Evolutionary conservation across 2,329 filamentous ascomycete genomes (phyloP), one percentile per base, ranked within the genome.

Genomic region (Sporothrix dimorphospora): DNA sequence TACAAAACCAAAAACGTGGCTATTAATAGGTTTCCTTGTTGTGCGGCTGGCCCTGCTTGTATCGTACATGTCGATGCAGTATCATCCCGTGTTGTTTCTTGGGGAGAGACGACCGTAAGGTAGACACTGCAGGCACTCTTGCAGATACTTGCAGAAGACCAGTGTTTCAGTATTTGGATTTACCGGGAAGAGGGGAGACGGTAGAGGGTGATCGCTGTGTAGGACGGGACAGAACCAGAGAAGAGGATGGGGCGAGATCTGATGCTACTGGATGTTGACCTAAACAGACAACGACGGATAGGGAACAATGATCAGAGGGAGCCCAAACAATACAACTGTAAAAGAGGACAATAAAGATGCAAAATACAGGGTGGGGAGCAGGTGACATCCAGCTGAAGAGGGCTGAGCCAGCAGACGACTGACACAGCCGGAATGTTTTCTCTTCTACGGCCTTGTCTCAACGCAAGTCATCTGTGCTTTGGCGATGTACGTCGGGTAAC

Each of bases 161-260:
- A 49, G 65, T 40, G 65, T 68, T 68, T 68, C 65, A 53, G 65
- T 53, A 38, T 68, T 53, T 68, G 65, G 19, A 49, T 40, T 40
- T 38, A 51, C 45, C 45, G 45, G 47, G 47, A 65, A 27, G 12
- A 45, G 7, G 38, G 21, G 12, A 16, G n/a, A 21, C 1, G 9
- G 42, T 34, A 21, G 16, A 24, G 34, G 16, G 8, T 21, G 57
- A 42, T 63, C 57, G 34, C 57, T 14, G 19, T 6, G 34, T 24
- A 24, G 34, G n/a, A 42, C n/a, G 57, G 57, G 19, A 45, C 59
- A 65, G 59, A 45, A 16, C n/a, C 59, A 65, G n/a, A 53, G 12
- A 53, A 42, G 30, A 24, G 6, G 27, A 1, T 2, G 40, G 34
- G 53, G 24, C 53, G 27, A 34, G 27, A 8, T 57, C 27, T 34